Conservation (phyloP, 108 stramenopile species). For the Cyclotella baltica region DNA sequence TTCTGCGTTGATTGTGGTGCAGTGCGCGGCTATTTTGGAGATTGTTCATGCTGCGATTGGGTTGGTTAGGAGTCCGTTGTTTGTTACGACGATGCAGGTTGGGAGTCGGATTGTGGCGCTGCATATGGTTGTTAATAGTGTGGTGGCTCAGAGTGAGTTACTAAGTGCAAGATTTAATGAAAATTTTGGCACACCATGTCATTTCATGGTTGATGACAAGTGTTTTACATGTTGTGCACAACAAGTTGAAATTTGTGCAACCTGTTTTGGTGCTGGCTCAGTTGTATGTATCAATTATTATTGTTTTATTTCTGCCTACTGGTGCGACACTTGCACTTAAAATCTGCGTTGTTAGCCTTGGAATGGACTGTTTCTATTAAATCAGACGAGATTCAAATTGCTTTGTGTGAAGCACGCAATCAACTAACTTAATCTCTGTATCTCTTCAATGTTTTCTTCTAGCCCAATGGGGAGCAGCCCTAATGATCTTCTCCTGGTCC, state of each 20-base stretch:
- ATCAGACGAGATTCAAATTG: no score
- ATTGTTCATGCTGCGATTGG: slow-evolving; percentile 92
- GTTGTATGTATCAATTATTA: no score
- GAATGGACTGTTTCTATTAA: no score
- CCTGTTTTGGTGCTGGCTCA: no score
- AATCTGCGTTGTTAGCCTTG: no score
- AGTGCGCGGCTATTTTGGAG: slow-evolving; percentile 85
- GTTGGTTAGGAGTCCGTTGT: slow-evolving; percentile 90
- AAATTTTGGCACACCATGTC: no score
- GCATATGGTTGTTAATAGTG: slow-evolving; percentile 69
- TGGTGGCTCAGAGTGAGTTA: slow-evolving; percentile 80
- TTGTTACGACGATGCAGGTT: slow-evolving; percentile 95
- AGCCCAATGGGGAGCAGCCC: slow-evolving; percentile 85
- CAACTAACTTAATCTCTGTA: background rate
- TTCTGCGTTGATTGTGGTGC: slow-evolving; percentile 63
- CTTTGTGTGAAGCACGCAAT: background rate
- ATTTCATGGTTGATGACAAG: no score
- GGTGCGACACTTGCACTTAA: no score
- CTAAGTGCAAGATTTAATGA: background rate
- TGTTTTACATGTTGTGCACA: no score
- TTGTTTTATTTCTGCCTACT: no score
- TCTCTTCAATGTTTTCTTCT: background rate
- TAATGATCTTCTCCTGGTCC: slow-evolving; percentile 92
- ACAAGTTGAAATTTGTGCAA: no score
- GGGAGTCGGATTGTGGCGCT: slow-evolving; percentile 84